Percentiles rank a stretch among this genome's conserved stretches.
These are phyloP conservation scores for Daldinia childiae DNA, from an alignment of 495 filamentous ascomycete genomes.

Conservation along the genomic window DNA sequence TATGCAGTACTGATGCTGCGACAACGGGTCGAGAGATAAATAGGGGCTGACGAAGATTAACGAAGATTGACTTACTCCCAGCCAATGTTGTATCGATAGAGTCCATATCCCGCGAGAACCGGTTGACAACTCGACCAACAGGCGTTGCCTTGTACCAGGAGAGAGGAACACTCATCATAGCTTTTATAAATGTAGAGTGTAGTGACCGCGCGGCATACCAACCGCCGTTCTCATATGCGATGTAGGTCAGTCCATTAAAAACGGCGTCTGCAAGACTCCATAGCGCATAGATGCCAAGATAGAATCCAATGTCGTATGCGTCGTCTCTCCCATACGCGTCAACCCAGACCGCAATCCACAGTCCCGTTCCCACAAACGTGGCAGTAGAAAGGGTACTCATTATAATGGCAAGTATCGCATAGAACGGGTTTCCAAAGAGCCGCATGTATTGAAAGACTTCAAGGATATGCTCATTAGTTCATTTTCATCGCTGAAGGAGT, in stretches of 20 bases:
- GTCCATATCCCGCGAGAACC: constrained; percentile 63
- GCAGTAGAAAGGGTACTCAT: constrained; percentile 45
- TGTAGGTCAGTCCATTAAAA: constrained; percentile 44
- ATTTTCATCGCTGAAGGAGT: background rate
- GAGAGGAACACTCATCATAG: constrained; percentile 61
- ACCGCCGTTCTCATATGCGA: constrained; percentile 51
- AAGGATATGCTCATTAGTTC: constrained; percentile 13
- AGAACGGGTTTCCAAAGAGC: constrained; percentile 48
- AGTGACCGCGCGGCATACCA: constrained; percentile 59
- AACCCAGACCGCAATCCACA: constrained; percentile 63
- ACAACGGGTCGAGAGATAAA: background rate
- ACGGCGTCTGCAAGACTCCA: constrained; percentile 49
- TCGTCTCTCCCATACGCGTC: constrained; percentile 55
- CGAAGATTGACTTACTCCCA: constrained; percentile 39
- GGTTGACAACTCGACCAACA: constrained; percentile 64
- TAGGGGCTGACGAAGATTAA: background rate
- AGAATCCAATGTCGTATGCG: constrained; percentile 48
- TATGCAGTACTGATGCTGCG: background rate
- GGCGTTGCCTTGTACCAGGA: constrained; percentile 66
- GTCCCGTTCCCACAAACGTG: constrained; percentile 45
- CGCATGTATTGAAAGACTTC: constrained; percentile 53
- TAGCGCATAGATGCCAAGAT: constrained; percentile 50
- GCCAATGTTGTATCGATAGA: constrained; percentile 52
- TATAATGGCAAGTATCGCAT: constrained; percentile 44
- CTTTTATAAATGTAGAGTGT: constrained; percentile 55